Conservation (phyloP, 495 filamentous ascomycete genomes). For the Aspergillus incahuasiensis region DNA sequence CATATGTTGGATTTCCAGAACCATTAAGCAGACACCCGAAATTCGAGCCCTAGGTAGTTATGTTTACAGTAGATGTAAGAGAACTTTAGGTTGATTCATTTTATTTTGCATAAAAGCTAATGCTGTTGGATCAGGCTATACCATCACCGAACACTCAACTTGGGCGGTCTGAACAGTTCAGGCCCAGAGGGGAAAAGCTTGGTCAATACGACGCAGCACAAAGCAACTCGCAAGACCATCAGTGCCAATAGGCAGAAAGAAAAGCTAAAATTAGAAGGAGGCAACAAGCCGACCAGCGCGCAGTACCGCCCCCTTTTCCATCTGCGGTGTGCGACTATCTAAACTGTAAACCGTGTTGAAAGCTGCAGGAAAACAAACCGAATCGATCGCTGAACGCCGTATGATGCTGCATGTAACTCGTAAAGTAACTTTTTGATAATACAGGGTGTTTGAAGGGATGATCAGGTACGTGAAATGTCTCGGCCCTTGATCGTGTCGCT, state of each 20-base stretch:
- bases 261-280: conserved; percentile 34
- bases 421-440: conserved; percentile 48
- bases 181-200: neutral
- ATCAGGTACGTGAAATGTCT: conserved; percentile 19
- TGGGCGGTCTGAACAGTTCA: conserved; percentile 8
- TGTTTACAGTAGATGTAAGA: neutral
- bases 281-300: conserved; percentile 62
- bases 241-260: conserved; percentile 15
- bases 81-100: neutral
- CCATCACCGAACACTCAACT: conserved; percentile 9
- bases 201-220: neutral
- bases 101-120: conserved; percentile 9
- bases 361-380: conserved; percentile 11
- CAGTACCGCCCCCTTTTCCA: conserved; percentile 43
- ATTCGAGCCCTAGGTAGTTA: too few relatives aligned
- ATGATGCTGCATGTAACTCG: conserved; percentile 46
- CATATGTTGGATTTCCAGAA: neutral
- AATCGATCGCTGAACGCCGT: conserved; percentile 48
- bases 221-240: neutral
- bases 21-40: too few relatives aligned
- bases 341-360: conserved; percentile 32
- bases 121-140: conserved; percentile 4
- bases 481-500: conserved; percentile 17
- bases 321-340: conserved; percentile 50
- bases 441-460: conserved; percentile 44